A percentile compares a stretch with the other conserved stretches of the same genome.
phyloP scores from a whole-genome alignment of 108 stramenopile genomes.

The Conticribra guillardii region DNA sequence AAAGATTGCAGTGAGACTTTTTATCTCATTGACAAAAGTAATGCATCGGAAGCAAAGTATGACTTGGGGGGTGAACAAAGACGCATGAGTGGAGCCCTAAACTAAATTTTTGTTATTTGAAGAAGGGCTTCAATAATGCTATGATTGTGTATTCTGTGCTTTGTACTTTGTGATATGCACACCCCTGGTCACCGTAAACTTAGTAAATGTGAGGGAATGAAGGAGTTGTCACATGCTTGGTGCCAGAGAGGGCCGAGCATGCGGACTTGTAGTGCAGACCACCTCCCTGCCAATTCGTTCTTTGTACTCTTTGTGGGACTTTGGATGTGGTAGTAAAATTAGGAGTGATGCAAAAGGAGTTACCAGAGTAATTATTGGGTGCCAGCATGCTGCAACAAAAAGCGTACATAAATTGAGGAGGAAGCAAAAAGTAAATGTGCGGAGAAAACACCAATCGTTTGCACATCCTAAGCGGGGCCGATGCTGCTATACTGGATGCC shows the following conservation, averaged over 20 bases:
- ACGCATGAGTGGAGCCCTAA: slow-evolving; percentile 12
- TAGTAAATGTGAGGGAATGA: background rate
- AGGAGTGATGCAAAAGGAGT: background rate
- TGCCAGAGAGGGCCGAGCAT: background rate
- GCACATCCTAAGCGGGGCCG: background rate
- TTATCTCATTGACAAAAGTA: slow-evolving; percentile 20
- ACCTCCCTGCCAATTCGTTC: background rate
- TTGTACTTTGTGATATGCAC: background rate
- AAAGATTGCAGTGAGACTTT: slow-evolving; percentile 20
- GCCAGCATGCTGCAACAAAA: too few relatives aligned
- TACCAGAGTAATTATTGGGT: background rate
- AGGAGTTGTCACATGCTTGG: background rate
- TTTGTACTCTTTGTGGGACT: background rate
- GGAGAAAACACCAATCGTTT: slow-evolving; percentile 2
- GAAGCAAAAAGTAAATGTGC: background rate
- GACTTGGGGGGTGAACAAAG: slow-evolving; percentile 8
- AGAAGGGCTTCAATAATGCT: background rate
- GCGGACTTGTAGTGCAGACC: background rate
- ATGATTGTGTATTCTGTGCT: background rate
- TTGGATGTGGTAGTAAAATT: background rate
- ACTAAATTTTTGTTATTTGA: slow-evolving; percentile 1
- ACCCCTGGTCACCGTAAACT: too few relatives aligned
- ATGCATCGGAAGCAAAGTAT: slow-evolving; percentile 12
- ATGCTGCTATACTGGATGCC: background rate
- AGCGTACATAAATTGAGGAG: too few relatives aligned